Percentiles rank a stretch among this genome's conserved stretches.
phyloP scores from a whole-genome alignment of 106 monocot genomes.

The Vanilla planifolia region DNA sequence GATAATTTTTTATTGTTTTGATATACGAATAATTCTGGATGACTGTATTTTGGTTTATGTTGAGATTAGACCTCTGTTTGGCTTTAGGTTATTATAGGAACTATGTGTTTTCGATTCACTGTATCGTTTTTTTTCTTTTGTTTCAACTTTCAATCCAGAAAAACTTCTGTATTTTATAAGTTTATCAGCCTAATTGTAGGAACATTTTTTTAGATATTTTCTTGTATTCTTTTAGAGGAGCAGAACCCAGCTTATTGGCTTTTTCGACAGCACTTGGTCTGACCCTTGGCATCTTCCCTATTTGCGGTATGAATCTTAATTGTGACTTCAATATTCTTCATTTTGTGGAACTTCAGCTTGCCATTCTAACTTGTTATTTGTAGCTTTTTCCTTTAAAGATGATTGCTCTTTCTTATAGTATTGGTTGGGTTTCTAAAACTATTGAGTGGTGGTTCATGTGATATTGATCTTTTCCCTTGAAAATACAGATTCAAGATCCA shows the following conservation, averaged over 20 bases:
- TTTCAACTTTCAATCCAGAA: too few species aligned
- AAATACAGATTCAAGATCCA: too few species aligned
- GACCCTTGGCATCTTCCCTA: slow-evolving; percentile 62
- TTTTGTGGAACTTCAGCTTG: too few species aligned
- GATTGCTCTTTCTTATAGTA: neutral
- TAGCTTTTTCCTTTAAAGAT: too few species aligned
- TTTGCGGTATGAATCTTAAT: slow-evolving; percentile 39
- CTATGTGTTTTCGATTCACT: neutral
- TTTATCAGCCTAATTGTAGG: too few species aligned
- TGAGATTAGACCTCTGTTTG: neutral
- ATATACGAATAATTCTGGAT: too few species aligned
- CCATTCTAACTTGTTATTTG: too few species aligned
- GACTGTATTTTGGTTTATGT: neutral
- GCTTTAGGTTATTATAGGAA: neutral
- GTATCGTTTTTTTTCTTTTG: neutral
- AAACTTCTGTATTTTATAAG: too few species aligned
- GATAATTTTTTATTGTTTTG: too few species aligned
- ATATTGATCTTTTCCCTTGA: too few species aligned
- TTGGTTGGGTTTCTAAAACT: neutral
- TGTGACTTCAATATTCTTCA: neutral
- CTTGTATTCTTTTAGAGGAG: slow-evolving; percentile 28
- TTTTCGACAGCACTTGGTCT: slow-evolving; percentile 62
- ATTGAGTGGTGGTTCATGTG: too few species aligned
- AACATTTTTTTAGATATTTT: neutral
- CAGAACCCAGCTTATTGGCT: slow-evolving; percentile 56